Percentiles rank a stretch among this genome's conserved stretches.
phyloP scores from a whole-genome alignment of 352 stramenopile species.

The Globisporangium orthogonon region DNA sequence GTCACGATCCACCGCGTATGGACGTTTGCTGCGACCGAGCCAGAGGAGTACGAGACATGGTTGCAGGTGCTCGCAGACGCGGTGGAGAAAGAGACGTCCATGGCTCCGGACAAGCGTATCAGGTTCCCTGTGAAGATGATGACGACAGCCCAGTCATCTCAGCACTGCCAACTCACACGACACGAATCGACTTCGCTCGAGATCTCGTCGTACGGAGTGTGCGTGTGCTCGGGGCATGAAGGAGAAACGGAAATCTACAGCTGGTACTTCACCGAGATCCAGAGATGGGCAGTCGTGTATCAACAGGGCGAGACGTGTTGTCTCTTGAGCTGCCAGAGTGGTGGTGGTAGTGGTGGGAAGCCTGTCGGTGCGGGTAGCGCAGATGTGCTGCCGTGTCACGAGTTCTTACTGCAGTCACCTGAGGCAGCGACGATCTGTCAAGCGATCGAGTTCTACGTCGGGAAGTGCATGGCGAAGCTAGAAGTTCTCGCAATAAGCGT shows the following conservation, averaged over 20 bases:
- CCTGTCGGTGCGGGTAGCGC: too few species aligned
- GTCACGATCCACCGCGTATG: slow-evolving; percentile 71
- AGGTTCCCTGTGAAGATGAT: slow-evolving; percentile 45
- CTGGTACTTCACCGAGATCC: slow-evolving; percentile 79
- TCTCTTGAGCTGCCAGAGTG: slow-evolving; percentile 41
- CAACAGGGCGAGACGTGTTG: slow-evolving; percentile 54
- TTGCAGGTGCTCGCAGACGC: slow-evolving; percentile 42
- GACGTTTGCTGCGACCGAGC: slow-evolving; percentile 50
- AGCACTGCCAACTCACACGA: slow-evolving; percentile 22
- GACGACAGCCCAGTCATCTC: slow-evolving; percentile 24
- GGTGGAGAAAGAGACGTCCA: slow-evolving; percentile 50
- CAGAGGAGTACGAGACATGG: slow-evolving; percentile 52
- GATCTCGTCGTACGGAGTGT: slow-evolving; percentile 55
- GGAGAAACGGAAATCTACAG: slow-evolving; percentile 41
- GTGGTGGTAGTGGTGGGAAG: not conserved
- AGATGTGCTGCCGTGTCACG: slow-evolving; percentile 3
- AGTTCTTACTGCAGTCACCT: slow-evolving; percentile 55
- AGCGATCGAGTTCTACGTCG: slow-evolving; percentile 74
- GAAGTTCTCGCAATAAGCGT: slow-evolving; percentile 35
- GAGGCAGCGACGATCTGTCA: slow-evolving; percentile 50
- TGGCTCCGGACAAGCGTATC: slow-evolving; percentile 38
- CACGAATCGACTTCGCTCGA: slow-evolving; percentile 42
- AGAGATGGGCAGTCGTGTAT: slow-evolving; percentile 64
- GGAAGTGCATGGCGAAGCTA: slow-evolving; percentile 73
- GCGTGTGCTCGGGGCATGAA: slow-evolving; percentile 34